Evolutionary conservation across 2,329 filamentous ascomycete species (phyloP).

Genomic region (Colletotrichum lindemuthianum): DNA sequence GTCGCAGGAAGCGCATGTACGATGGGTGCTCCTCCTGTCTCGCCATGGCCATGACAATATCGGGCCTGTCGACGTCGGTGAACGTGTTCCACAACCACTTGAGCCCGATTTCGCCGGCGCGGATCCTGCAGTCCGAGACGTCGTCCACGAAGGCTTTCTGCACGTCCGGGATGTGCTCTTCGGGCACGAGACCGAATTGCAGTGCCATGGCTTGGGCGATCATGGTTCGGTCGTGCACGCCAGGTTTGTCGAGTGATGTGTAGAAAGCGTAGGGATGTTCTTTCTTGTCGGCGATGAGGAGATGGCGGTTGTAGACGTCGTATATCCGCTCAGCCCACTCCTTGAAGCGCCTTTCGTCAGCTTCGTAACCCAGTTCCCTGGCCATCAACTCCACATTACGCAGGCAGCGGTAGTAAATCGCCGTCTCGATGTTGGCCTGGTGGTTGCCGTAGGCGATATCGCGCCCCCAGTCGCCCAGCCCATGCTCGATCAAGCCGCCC

Average conservation of each 20-base stretch:
- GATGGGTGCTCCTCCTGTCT: constrained; percentile 58
- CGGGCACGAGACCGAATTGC: constrained; percentile 39
- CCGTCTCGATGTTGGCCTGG: constrained; percentile 57
- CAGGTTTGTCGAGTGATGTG: constrained; percentile 47
- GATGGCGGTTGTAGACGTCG: constrained; percentile 46
- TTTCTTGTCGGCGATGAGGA: constrained; percentile 44
- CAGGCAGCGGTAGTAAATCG: constrained; percentile 54
- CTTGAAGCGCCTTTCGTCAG: constrained; percentile 41
- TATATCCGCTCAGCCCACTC: constrained; percentile 44
- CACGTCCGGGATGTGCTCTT: constrained; percentile 36
- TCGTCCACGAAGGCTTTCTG: constrained; percentile 39
- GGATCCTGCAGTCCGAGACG: constrained; percentile 45
- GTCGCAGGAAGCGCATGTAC: constrained; percentile 58
- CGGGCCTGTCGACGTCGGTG: constrained; percentile 49
- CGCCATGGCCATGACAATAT: constrained; percentile 54
- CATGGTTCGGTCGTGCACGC: constrained; percentile 47
- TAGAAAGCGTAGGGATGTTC: constrained; percentile 50
- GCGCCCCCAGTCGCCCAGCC: constrained; percentile 54
- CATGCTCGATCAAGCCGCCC: constrained; percentile 54
- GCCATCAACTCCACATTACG: constrained; percentile 49
- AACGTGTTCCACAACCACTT: constrained; percentile 54
- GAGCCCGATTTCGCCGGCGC: constrained; percentile 54
- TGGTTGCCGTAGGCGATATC: constrained; percentile 55
- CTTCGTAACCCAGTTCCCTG: constrained; percentile 39
- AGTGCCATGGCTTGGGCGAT: constrained; percentile 49